Conservation (phyloP, 148 eudicot species). For the Silene conica region DNA sequence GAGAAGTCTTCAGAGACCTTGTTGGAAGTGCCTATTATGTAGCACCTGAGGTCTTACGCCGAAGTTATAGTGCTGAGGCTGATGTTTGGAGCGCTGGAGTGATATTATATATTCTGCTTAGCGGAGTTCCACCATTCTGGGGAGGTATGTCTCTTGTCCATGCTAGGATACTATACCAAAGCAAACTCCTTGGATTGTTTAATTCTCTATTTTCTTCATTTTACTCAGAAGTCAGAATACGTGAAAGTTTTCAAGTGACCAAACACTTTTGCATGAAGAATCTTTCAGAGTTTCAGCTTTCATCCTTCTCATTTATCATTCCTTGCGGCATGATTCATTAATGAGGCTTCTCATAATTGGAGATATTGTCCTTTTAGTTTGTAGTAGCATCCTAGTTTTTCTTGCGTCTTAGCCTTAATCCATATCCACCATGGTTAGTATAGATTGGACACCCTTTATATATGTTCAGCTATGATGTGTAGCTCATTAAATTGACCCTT, state of each 20-base stretch:
- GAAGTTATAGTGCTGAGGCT: conserved; percentile 82
- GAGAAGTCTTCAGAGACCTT: conserved; percentile 80
- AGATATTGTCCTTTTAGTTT: background rate
- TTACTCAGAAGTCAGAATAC: too few relatives aligned
- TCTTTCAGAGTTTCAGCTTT: background rate
- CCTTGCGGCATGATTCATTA: background rate
- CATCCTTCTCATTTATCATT: conserved; percentile 1
- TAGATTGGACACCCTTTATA: background rate
- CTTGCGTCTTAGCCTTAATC: background rate
- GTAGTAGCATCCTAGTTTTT: background rate
- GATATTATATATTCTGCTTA: conserved; percentile 82
- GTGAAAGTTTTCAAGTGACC: background rate
- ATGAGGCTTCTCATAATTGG: background rate
- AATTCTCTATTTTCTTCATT: too few relatives aligned
- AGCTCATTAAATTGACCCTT: conserved; percentile 12
- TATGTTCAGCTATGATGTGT: background rate
- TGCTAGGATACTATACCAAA: background rate
- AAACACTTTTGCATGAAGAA: background rate
- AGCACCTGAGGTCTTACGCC: conserved; percentile 92
- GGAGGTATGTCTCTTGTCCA: conserved; percentile 53
- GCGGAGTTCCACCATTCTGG: conserved; percentile 98
- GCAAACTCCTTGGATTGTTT: background rate
- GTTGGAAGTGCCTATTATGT: conserved; percentile 99
- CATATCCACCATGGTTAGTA: background rate
- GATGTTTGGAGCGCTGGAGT: conserved; percentile 99